Conservation (phyloP, 306 rosid genomes). For the Cyclanthera cordifolia region DNA sequence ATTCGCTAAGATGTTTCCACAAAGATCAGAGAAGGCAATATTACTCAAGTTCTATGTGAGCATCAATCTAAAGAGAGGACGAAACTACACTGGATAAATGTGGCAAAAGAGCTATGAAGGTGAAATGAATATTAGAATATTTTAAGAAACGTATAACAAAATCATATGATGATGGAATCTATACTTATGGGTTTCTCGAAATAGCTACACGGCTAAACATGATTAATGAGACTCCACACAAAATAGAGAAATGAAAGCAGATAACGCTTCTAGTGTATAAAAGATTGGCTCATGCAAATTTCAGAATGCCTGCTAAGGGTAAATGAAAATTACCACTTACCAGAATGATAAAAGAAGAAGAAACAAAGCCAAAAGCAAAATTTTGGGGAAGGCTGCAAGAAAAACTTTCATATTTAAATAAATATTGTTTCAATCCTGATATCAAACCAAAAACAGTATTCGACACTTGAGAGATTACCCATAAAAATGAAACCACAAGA, state of each 20-base stretch:
- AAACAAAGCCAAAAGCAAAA: conserved; percentile 80
- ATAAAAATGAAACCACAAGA: conserved; percentile 76
- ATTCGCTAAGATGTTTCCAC: neutral
- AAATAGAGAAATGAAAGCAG: neutral
- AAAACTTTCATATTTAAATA: conserved; percentile 26
- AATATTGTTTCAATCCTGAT: conserved; percentile 11
- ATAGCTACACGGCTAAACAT: neutral
- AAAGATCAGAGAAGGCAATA: neutral
- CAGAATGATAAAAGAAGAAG: conserved; percentile 96
- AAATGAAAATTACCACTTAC: conserved; percentile 31
- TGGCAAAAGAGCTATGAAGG: neutral
- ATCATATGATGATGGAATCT: neutral
- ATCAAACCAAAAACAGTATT: neutral
- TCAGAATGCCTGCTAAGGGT: neutral
- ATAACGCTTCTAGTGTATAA: neutral
- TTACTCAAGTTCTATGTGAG: neutral
- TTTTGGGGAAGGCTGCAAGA: conserved; percentile 86
- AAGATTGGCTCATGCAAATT: neutral
- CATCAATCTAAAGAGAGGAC: neutral
- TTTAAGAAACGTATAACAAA: neutral
- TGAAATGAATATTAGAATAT: neutral
- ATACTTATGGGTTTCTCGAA: neutral
- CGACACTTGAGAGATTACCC: conserved; percentile 47
- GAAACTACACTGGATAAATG: neutral
- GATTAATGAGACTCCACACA: neutral